These are phyloP conservation scores for Phytophthora pistaciae DNA, from an alignment of 352 stramenopile species.

Conservation along the genomic window DNA sequence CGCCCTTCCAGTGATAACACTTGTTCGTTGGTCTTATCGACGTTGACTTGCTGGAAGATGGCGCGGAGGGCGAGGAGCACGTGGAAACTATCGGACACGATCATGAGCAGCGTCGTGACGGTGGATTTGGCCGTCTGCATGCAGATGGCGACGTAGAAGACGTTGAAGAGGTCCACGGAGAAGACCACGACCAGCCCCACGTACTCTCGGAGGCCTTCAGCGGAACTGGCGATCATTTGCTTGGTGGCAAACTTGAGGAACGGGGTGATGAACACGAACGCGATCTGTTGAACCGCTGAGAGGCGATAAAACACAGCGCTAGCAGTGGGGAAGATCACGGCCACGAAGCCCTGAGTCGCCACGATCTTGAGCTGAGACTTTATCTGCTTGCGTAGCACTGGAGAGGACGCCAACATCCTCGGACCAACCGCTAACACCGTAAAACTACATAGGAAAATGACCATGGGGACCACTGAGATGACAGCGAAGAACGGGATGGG, in stretches of 20 bases:
- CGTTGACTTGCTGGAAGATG: neutral
- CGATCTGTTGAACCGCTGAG: neutral
- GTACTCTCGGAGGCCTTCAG: neutral
- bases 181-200: neutral
- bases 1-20: neutral
- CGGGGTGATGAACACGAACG: neutral
- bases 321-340: neutral
- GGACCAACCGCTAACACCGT: neutral
- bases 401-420: neutral
- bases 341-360: neutral
- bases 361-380: neutral
- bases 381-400: neutral
- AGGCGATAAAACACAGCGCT: neutral
- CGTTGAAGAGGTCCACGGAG: neutral
- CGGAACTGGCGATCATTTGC: neutral
- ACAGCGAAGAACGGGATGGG: neutral
- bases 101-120: neutral
- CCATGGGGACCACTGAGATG: neutral
- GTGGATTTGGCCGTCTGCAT: neutral
- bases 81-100: neutral
- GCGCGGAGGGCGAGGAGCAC: neutral
- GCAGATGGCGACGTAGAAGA: neutral
- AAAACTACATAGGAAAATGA: neutral
- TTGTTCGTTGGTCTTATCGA: neutral
- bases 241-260: neutral